Conservation (phyloP, 441 rosid species). For the Breynia disticha region DNA sequence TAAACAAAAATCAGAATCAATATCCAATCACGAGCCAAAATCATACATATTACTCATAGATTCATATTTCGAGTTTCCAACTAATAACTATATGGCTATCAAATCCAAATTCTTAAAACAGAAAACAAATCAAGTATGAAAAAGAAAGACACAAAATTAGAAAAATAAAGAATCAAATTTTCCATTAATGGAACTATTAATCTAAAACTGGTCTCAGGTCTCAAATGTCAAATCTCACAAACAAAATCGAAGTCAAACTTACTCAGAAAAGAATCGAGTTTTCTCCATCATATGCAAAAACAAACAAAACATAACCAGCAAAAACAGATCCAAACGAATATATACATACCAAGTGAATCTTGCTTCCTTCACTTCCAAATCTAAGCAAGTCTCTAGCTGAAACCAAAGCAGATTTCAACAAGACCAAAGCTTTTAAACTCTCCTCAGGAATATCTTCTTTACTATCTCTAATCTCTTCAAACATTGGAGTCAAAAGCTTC, state of each 20-base stretch:
- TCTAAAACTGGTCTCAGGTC: too few species aligned
- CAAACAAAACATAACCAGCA: neutral
- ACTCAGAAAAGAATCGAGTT: too few species aligned
- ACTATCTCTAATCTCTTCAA: slow-evolving; percentile 76
- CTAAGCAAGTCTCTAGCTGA: slow-evolving; percentile 62
- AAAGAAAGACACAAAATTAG: too few species aligned
- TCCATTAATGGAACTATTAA: too few species aligned
- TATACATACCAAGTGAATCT: slow-evolving; percentile 68
- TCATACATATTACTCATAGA: slow-evolving; percentile 1
- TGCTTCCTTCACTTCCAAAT: slow-evolving; percentile 65
- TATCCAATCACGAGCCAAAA: neutral
- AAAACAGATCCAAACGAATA: neutral
- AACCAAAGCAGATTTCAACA: slow-evolving; percentile 39
- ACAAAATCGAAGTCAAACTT: too few species aligned
- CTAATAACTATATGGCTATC: too few species aligned
- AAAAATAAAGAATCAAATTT: too few species aligned
- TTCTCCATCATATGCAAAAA: neutral
- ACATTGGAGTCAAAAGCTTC: slow-evolving; percentile 70
- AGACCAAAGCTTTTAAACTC: slow-evolving; percentile 33
- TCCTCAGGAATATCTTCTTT: slow-evolving; percentile 42
- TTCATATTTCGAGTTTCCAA: slow-evolving; percentile 14
- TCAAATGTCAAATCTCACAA: too few species aligned
- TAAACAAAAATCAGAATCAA: slow-evolving; percentile 11
- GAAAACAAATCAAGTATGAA: too few species aligned
- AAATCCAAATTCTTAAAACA: too few species aligned